Percentiles rank a stretch among this genome's conserved stretches.
Evolutionary conservation across 2,329 filamentous ascomycete genomes (phyloP).

Genomic region (Fusarium palustre): DNA sequence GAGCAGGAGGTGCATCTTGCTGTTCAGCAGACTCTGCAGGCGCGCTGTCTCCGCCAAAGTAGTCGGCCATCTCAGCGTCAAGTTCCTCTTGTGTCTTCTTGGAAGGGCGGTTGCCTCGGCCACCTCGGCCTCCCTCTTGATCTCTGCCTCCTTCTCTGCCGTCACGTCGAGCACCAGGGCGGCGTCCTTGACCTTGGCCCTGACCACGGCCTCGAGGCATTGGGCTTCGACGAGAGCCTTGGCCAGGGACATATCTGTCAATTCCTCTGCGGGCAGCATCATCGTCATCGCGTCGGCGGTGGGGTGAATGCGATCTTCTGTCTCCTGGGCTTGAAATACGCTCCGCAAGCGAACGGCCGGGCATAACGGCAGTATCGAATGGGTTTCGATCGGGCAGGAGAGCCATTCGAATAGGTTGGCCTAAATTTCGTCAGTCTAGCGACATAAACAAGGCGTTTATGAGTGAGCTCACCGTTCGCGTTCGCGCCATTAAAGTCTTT

Average conservation of each 20-base stretch:
- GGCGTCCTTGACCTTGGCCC: conserved; percentile 53
- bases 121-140: conserved; percentile 54
- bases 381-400: conserved; percentile 71
- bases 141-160: conserved; percentile 57
- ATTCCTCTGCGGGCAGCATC: conserved; percentile 74
- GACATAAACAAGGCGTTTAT: background rate
- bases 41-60: conserved; percentile 70
- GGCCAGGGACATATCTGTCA: conserved; percentile 81
- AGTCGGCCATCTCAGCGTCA: conserved; percentile 97
- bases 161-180: conserved; percentile 58
- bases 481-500: conserved; percentile 89
- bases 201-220: conserved; percentile 61
- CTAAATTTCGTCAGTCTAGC: conserved; percentile 52
- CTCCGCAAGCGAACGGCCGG: conserved; percentile 69
- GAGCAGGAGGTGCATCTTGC: conserved; percentile 48
- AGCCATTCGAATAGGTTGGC: conserved; percentile 82
- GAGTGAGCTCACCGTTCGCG: conserved; percentile 72
- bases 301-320: conserved; percentile 72
- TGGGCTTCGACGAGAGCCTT: conserved; percentile 66
- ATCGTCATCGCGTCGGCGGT: conserved; percentile 61
- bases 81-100: conserved; percentile 92
- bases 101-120: conserved; percentile 65
- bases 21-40: conserved; percentile 49
- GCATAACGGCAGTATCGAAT: conserved; percentile 67
- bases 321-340: conserved; percentile 66